These are phyloP conservation scores for Vigna trinervia DNA, from an alignment of 306 rosid species.

Conservation along the genomic window DNA sequence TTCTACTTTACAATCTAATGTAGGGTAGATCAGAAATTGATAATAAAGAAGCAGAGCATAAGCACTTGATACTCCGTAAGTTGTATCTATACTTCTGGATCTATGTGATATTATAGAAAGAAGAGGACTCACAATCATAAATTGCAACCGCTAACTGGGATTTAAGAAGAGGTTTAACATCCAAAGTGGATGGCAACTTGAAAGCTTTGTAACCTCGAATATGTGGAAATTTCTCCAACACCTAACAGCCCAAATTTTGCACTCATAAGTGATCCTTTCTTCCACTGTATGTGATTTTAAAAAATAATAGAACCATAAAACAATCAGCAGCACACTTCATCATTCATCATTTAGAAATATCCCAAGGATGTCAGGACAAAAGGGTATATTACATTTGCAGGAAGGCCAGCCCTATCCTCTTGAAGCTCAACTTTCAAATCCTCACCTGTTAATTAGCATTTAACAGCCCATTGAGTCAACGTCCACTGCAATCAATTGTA, in stretches of 20 bases:
- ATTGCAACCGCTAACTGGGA: conserved; percentile 71
- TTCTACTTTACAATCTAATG: not conserved
- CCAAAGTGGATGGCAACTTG: conserved; percentile 61
- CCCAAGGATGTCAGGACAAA: conserved; percentile 1
- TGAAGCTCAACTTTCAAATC: conserved; percentile 79
- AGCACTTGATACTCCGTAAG: conserved; percentile 26
- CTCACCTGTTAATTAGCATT: conserved; percentile 58
- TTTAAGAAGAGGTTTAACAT: conserved; percentile 72
- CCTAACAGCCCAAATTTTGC: conserved; percentile 54
- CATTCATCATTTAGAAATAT: conserved; percentile 27
- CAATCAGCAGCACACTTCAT: conserved; percentile 17
- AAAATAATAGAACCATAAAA: conserved; percentile 28
- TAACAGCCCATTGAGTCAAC: conserved; percentile 37
- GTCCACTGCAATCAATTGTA: conserved; percentile 16
- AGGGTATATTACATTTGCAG: conserved; percentile 61
- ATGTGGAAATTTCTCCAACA: conserved; percentile 83
- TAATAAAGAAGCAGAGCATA: conserved; percentile 15
- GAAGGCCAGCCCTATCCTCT: conserved; percentile 70
- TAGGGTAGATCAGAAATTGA: conserved; percentile 25
- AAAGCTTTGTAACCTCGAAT: conserved; percentile 70
- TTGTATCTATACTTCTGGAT: not conserved
- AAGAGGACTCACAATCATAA: conserved; percentile 64
- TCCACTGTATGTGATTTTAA: conserved; percentile 5
- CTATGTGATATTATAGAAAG: not conserved
- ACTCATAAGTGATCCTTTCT: conserved; percentile 25